These are phyloP conservation scores for Jacaranda copaia DNA, from an alignment of 257 asterid species.

Conservation along the genomic window DNA sequence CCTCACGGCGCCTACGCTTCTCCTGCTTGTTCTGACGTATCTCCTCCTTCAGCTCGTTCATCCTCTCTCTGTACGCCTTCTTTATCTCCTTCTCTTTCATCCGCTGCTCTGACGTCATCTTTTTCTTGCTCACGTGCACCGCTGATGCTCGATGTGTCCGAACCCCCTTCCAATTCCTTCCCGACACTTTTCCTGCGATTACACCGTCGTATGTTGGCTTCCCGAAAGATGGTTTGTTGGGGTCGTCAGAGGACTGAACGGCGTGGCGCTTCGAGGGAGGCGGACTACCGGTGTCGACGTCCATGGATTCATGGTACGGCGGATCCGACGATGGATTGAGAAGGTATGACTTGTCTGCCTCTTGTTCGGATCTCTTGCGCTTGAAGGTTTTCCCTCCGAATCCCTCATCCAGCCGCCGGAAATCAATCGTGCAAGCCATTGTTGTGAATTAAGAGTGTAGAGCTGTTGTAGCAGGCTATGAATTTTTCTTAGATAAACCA, in stretches of 20 bases:
- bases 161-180: constrained; percentile 90
- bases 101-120: constrained; percentile 65
- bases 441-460: background rate
- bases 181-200: constrained; percentile 89
- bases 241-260: constrained; percentile 57
- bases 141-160: constrained; percentile 80
- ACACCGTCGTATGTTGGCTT: constrained; percentile 83
- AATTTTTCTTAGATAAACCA: background rate
- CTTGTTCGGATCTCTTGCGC: constrained; percentile 78
- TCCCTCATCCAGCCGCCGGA: constrained; percentile 85
- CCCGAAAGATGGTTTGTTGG: constrained; percentile 66
- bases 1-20: constrained; percentile 75
- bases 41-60: constrained; percentile 79
- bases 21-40: constrained; percentile 71
- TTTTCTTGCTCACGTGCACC: constrained; percentile 64
- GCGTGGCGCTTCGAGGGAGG: constrained; percentile 77
- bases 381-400: constrained; percentile 94
- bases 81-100: constrained; percentile 71
- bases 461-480: background rate
- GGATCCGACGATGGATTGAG: constrained; percentile 15
- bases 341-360: constrained; percentile 43
- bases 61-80: constrained; percentile 73
- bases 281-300: constrained; percentile 38
- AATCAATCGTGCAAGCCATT: constrained; percentile 95
- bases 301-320: constrained; percentile 41